These are phyloP conservation scores for Pythium vanterpoolii DNA, from an alignment of 352 stramenopile species.

Conservation along the genomic window DNA sequence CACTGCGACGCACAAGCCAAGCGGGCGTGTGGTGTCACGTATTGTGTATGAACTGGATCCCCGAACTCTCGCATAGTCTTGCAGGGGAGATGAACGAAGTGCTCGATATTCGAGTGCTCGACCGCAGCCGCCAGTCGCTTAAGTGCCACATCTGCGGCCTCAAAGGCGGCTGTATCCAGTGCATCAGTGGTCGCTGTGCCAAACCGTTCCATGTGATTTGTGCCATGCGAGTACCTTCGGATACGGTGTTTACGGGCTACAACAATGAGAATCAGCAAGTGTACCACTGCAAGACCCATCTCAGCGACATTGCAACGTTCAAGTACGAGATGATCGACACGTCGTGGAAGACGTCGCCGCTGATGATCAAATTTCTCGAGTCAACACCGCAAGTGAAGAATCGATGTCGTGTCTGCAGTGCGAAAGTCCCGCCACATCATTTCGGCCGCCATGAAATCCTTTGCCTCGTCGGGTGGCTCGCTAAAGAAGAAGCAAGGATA, in stretches of 20 bases:
- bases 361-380: slow-evolving; percentile 26
- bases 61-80: slow-evolving; percentile 78
- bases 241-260: slow-evolving; percentile 78
- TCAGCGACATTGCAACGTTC: slow-evolving; percentile 52
- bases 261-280: slow-evolving; percentile 73
- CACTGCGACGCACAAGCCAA: slow-evolving; percentile 62
- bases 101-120: slow-evolving; percentile 62
- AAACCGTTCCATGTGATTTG: slow-evolving; percentile 83
- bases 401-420: slow-evolving; percentile 60
- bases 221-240: slow-evolving; percentile 66
- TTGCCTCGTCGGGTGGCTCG: slow-evolving; percentile 60
- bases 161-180: slow-evolving; percentile 86
- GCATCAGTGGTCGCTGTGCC: slow-evolving; percentile 77
- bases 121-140: slow-evolving; percentile 64
- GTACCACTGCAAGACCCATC: slow-evolving; percentile 80
- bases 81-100: slow-evolving; percentile 50
- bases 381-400: slow-evolving; percentile 26
- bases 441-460: slow-evolving; percentile 54
- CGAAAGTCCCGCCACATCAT: slow-evolving; percentile 37
- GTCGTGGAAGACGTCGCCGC: slow-evolving; percentile 40
- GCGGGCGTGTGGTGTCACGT: slow-evolving; percentile 74
- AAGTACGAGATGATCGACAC: slow-evolving; percentile 70
- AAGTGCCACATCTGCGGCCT: slow-evolving; percentile 81
- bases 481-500: slow-evolving; percentile 35
- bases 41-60: slow-evolving; percentile 85